Evolutionary conservation across 2,329 filamentous ascomycete species (phyloP).

Genomic region (Phyllachora maydis): DNA sequence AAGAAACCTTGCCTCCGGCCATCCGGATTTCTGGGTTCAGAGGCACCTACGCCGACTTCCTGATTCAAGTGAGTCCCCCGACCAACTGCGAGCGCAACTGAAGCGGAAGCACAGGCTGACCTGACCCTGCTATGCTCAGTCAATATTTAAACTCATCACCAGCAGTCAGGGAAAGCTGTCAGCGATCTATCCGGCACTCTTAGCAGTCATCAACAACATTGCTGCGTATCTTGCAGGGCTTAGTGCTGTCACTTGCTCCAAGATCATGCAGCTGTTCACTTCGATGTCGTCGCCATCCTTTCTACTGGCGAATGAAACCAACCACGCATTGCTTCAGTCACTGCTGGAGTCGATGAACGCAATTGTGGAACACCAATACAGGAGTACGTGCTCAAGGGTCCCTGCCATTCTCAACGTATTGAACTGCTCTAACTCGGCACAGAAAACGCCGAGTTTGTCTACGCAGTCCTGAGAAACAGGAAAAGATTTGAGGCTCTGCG

Average conservation of each 20-base stretch:
- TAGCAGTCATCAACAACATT: conserved; percentile 88
- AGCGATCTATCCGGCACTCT: conserved; percentile 75
- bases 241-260: conserved; percentile 54
- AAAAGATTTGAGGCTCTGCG: conserved; percentile 72
- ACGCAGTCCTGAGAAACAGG: conserved; percentile 57
- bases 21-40: conserved; percentile 71
- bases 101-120: too few relatives aligned
- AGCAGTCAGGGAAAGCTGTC: conserved; percentile 78
- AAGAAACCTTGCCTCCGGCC: conserved; percentile 65
- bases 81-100: too few relatives aligned
- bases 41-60: conserved; percentile 81
- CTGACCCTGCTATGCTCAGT: too few relatives aligned
- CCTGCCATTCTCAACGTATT: conserved; percentile 6
- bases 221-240: conserved; percentile 66
- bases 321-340: conserved; percentile 62
- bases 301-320: conserved; percentile 76
- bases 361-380: conserved; percentile 75
- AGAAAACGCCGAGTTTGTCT: conserved; percentile 70
- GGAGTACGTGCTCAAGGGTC: conserved; percentile 28
- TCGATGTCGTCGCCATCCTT: conserved; percentile 92
- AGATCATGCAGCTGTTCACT: conserved; percentile 69
- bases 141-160: conserved; percentile 80
- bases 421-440: conserved; percentile 4
- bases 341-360: conserved; percentile 78
- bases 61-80: conserved; percentile 51